Evolutionary conservation across 1,284 basidiomycete genomes (phyloP), one percentile per base, ranked within the genome.

Genomic region (Pseudozyma pruni): DNA sequence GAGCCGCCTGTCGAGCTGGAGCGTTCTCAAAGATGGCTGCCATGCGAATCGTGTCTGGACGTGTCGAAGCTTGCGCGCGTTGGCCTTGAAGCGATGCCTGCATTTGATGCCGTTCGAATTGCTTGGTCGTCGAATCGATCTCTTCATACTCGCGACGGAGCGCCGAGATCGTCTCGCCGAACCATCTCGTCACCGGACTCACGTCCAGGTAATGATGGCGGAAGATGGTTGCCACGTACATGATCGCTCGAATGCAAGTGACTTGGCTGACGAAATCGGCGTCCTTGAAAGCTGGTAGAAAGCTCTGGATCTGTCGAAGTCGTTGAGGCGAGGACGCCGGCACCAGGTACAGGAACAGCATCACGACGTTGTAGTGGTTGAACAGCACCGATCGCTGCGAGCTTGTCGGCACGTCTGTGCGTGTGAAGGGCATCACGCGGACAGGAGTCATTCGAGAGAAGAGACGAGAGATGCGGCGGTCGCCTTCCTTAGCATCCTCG

Each of bases 321-420:
- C 88, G 86, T 45, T 86, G 85, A 5, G 85, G 84, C 54, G 88
- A 85, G 17, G 87, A 85, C 1, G 85, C 70, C 0, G 89, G 88
- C 43, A 90, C 89, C 34, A 95, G 87, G 73, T 90, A 87, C 45
- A 92, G 86, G 7, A 89, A 89, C n/a, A 92, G 86, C 17, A 91
- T 88, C 71, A 92, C 86, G 14, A 90, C 88, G 39, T 88, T 88
- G 76, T 93, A 90, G 23, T 94, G 89, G 82, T 98, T 97, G 83
- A 91, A 89, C 11, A 97, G 86, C 85, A 90, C 89, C 0, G 92
- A 91, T 2, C 92, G 85, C 49, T 91, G 88, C 0, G 89, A 88
- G 5, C 88, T 72, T 85, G 16, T 84, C 80, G 27, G 85, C n/a
- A 72, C 63, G 2, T 64, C 45, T 1, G 39, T 32, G 17, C 54